phyloP scores from a whole-genome alignment of 768 basidiomycete genomes.

The Boletellus sp. region DNA sequence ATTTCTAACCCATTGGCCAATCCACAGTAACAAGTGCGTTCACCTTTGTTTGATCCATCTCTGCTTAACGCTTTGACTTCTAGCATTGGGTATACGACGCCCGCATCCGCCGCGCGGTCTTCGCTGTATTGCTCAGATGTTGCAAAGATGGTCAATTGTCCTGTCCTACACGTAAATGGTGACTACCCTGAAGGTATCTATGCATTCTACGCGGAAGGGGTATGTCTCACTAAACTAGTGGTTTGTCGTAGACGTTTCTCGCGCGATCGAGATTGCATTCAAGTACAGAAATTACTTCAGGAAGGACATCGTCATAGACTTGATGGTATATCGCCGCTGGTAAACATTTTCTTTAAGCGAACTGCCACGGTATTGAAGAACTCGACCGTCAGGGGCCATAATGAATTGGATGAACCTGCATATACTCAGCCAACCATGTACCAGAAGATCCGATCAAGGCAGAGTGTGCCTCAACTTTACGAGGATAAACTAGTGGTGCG shows the following conservation, averaged over 20 bases:
- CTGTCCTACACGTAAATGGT: constrained; percentile 88
- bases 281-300: constrained; percentile 83
- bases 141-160: constrained; percentile 87
- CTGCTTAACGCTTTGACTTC: constrained; percentile 2
- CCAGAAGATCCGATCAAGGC: constrained; percentile 72
- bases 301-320: constrained; percentile 87
- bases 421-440: constrained; percentile 93
- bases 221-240: not conserved
- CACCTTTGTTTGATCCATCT: not conserved
- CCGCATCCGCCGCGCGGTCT: constrained; percentile 77
- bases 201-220: not conserved
- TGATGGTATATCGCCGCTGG: constrained; percentile 87
- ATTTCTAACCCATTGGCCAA: not conserved
- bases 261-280: constrained; percentile 86
- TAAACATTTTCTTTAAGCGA: constrained; percentile 24
- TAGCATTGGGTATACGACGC: constrained; percentile 92
- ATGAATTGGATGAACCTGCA: constrained; percentile 82
- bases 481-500: constrained; percentile 74
- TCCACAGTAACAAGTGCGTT: constrained; percentile 54
- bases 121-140: constrained; percentile 85
- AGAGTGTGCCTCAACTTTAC: constrained; percentile 77
- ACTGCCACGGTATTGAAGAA: not conserved
- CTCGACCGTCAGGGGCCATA: constrained; percentile 62
- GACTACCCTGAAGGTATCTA: constrained; percentile 76
- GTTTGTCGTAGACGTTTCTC: constrained; percentile 60